Evolutionary conservation across 306 rosid genomes (phyloP).

Genomic region (Cyamopsis tetragonoloba): DNA sequence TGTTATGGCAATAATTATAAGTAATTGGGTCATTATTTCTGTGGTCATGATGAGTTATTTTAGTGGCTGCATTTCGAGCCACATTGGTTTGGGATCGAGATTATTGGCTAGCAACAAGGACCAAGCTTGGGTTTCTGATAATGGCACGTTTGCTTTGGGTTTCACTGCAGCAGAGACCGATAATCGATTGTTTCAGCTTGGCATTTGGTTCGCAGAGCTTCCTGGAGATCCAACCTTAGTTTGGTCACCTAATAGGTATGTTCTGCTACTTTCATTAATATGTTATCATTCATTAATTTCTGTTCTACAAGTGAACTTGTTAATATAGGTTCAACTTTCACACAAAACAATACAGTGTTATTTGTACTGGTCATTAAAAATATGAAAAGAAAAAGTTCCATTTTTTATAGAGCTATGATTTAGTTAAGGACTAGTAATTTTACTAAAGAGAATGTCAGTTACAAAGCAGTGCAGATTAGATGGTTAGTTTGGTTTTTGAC

Average conservation of each 20-base stretch:
- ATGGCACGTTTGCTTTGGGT: constrained; percentile 87
- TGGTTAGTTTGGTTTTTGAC: constrained; percentile 38
- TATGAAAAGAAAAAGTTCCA: not conserved
- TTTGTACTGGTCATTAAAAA: not conserved
- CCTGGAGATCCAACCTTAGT: constrained; percentile 66
- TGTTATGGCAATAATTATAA: constrained; percentile 38
- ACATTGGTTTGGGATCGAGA: constrained; percentile 53
- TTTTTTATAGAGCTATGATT: no score
- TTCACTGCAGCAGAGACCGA: constrained; percentile 43
- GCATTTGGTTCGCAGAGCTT: constrained; percentile 78
- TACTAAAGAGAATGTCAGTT: not conserved
- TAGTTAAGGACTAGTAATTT: not conserved
- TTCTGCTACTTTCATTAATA: not conserved
- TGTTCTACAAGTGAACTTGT: not conserved
- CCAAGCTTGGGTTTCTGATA: constrained; percentile 59
- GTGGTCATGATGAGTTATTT: constrained; percentile 30
- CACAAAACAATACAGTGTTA: no score
- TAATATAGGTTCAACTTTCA: not conserved
- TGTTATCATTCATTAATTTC: not conserved
- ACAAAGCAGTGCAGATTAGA: constrained; percentile 15
- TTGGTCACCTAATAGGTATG: constrained; percentile 87
- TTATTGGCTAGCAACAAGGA: constrained; percentile 48
- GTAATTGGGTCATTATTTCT: constrained; percentile 21
- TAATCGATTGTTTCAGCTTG: constrained; percentile 39
- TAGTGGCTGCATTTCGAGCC: constrained; percentile 34